Base-by-base conservation (phyloP, 805 yeast genomes). In the Candida ovalis region DNA sequence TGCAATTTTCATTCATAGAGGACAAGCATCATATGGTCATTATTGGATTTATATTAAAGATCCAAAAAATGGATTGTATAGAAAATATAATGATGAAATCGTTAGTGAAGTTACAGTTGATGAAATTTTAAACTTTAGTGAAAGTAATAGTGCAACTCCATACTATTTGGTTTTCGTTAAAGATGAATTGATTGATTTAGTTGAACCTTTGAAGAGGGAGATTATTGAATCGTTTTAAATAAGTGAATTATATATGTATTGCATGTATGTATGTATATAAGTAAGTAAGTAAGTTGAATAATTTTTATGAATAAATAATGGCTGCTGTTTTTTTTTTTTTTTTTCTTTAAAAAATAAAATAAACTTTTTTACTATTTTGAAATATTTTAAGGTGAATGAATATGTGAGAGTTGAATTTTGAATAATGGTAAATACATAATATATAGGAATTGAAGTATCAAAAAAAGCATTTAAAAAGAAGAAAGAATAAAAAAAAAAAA, bases 11-110 rank as follows among this genome's bases (percentile, higher is more conserved):
- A 89, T 94, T 42, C 99, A 94, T 65, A 74, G 97, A 44, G 99
- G 99, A 6, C 95, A 90, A 59, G 98, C 97, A 0, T 83, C 89
- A 44, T 92, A 88, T 61, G 99, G 99, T 2, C 99, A 94, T 67
- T 94, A 94, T 66, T 94, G 98, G 97, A 80, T 92, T 17, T 94
- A 92, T 63, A 91, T 94, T 52, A 81, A 79, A 50, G 98, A 94
- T 66, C 79, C 82, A 2, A 76, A 76, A 52, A 73, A 75, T 18
- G 76, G 78, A 25, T 69, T 86, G 19, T 94, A 82, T 79, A 74
- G 97, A 52, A 91, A 89, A 70, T 94, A 94, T 66, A 94, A 94
- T 61, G 99, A 94, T 69, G 98, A 94, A 59, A 75, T 77, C n/a
- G 96, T 94, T n/a, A 81, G 89, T 2, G 95, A 85, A 54, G 97